phyloP scores from a whole-genome alignment of 208 protist genomes.

The Wallacemonas sp. region DNA sequence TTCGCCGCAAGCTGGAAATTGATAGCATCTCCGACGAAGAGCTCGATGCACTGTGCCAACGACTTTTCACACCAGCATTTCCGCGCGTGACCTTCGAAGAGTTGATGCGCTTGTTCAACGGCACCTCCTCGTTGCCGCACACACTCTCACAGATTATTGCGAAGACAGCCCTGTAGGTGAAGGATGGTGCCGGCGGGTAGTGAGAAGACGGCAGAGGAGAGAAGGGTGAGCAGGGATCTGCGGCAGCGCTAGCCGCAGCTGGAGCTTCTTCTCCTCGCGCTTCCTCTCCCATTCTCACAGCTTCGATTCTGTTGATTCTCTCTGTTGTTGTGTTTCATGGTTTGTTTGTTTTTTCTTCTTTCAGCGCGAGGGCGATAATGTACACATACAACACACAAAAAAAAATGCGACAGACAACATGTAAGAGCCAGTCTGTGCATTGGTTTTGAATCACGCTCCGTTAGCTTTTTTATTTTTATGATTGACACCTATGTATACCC shows the following conservation, averaged over 20 bases:
- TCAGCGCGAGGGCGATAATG: conserved; percentile 1
- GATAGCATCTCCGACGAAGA: conserved; percentile 62
- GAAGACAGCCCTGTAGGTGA: conserved; percentile 39
- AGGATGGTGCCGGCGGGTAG: too few relatives aligned
- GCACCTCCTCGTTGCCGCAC: conserved; percentile 80
- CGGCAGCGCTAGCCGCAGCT: too few relatives aligned
- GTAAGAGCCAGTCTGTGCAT: too few relatives aligned
- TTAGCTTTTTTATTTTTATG: too few relatives aligned
- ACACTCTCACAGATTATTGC: conserved; percentile 67
- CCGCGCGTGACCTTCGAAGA: conserved; percentile 81
- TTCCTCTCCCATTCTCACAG: not conserved
- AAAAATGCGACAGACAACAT: too few relatives aligned
- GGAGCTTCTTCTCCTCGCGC: too few relatives aligned
- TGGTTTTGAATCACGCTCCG: too few relatives aligned
- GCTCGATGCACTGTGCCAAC: conserved; percentile 67
- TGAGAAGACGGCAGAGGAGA: not conserved
- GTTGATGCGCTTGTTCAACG: conserved; percentile 82
- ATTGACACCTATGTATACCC: too few relatives aligned
- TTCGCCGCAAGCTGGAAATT: conserved; percentile 72
- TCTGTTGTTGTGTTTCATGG: conserved; percentile 6
- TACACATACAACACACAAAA: conserved; percentile 3
- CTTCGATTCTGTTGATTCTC: not conserved
- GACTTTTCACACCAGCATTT: conserved; percentile 66
- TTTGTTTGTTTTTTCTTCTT: conserved; percentile 16
- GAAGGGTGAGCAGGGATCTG: not conserved